A percentile compares a stretch with the other conserved stretches of the same genome.
Conservation (phyloP, 2,329 filamentous ascomycete genomes). For the Cladosporium oxysporum region DNA sequence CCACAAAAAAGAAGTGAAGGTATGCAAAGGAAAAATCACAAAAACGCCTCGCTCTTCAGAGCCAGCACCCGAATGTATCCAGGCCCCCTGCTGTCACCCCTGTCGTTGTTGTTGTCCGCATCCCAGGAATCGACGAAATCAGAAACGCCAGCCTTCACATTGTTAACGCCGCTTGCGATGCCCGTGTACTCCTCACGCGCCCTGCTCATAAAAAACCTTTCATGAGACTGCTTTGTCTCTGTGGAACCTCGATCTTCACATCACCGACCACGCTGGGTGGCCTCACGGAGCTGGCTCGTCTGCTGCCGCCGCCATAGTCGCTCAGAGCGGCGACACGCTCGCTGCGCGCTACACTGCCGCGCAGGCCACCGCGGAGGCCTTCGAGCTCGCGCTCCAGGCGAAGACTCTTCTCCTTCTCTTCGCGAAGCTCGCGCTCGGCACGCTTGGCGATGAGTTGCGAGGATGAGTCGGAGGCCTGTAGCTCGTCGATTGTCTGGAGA, state of each 20-base stretch:
- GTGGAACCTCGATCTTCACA: constrained; percentile 40
- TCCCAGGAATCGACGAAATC: constrained; percentile 18
- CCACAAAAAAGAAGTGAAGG: constrained; percentile 17
- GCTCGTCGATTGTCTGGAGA: constrained; percentile 86
- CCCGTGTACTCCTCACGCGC: constrained; percentile 20
- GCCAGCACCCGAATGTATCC: constrained; percentile 15
- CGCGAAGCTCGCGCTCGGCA: constrained; percentile 84
- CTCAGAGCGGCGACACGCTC: constrained; percentile 41
- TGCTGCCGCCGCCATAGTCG: constrained; percentile 45
- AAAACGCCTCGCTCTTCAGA: constrained; percentile 20
- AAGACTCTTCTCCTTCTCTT: constrained; percentile 80
- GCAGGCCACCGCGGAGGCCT: constrained; percentile 72
- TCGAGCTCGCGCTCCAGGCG: constrained; percentile 87
- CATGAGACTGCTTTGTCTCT: constrained; percentile 46
- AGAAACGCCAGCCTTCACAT: constrained; percentile 13
- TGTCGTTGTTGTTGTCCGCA: neutral
- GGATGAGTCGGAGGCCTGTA: constrained; percentile 82
- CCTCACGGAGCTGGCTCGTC: constrained; percentile 47
- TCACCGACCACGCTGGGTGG: constrained; percentile 36
- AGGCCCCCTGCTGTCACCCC: neutral
- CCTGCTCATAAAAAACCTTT: constrained; percentile 53
- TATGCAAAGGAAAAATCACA: constrained; percentile 9
- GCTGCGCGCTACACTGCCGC: constrained; percentile 40
- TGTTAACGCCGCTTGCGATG: constrained; percentile 17
- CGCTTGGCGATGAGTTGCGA: constrained; percentile 80